phyloP scores from a whole-genome alignment of 2,329 filamentous ascomycete species.

The Phialophora expanda region DNA sequence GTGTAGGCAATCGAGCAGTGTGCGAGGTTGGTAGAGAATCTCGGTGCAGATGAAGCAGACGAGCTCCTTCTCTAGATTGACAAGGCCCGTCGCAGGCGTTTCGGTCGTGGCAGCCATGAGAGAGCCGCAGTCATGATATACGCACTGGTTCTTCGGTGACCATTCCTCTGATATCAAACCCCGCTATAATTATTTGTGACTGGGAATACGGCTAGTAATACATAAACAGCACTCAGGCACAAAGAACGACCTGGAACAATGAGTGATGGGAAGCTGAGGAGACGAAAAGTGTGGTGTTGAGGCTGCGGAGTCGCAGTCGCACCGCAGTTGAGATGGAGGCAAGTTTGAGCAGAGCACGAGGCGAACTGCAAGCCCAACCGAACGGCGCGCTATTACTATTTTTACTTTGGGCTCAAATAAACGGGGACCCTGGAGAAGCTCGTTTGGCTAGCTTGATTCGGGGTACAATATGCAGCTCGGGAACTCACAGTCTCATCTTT shows the following conservation, averaged over 20 bases:
- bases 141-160: background rate
- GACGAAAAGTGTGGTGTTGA: background rate
- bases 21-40: constrained; percentile 86
- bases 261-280: background rate
- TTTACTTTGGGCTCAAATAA: background rate
- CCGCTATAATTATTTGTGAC: background rate
- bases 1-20: constrained; percentile 89
- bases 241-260: background rate
- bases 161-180: background rate
- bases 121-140: constrained; percentile 5
- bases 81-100: constrained; percentile 44
- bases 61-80: constrained; percentile 89
- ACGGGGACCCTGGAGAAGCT: constrained; percentile 1
- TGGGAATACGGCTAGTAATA: background rate
- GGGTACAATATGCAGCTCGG: background rate
- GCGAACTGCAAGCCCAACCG: constrained; percentile 4
- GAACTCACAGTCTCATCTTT: background rate
- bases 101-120: constrained; percentile 31
- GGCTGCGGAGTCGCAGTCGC: background rate
- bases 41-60: constrained; percentile 98
- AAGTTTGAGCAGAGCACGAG: background rate
- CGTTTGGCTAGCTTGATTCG: constrained; percentile 7
- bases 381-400: background rate
- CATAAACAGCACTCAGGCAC: background rate
- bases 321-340: background rate